These are phyloP conservation scores for Ramularia endophylla DNA, from an alignment of 2,329 filamentous ascomycete species.

Conservation along the genomic window DNA sequence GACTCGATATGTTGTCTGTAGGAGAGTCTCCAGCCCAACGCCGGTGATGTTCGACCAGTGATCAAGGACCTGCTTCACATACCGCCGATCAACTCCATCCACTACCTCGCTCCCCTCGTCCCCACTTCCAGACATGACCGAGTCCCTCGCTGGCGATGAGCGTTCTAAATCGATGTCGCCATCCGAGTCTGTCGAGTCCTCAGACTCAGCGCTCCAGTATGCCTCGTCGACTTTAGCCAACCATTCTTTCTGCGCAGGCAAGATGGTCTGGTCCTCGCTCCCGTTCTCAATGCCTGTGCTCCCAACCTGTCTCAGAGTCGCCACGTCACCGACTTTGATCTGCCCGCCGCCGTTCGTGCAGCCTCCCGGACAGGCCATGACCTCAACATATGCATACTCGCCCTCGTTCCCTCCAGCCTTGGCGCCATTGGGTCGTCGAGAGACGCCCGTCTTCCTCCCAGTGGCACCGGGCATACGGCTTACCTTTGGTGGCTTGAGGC, in stretches of 20 bases:
- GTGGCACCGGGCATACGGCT: constrained; percentile 73
- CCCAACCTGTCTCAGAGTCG: constrained; percentile 33
- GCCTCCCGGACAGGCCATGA: constrained; percentile 98
- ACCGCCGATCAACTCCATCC: constrained; percentile 54
- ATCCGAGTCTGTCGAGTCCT: constrained; percentile 9
- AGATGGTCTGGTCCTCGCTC: constrained; percentile 33
- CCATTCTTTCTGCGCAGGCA: constrained; percentile 82
- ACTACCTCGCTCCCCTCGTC: constrained; percentile 22
- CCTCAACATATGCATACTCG: constrained; percentile 91
- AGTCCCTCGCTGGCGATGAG: constrained; percentile 17
- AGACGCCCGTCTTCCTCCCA: constrained; percentile 47
- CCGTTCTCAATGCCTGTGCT: constrained; percentile 31
- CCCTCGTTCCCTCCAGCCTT: constrained; percentile 29
- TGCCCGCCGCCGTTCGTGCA: constrained; percentile 98
- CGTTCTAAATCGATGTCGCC: constrained; percentile 17
- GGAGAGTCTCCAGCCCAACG: constrained; percentile 64
- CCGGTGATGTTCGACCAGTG: constrained; percentile 72
- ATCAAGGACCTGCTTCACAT: constrained; percentile 62
- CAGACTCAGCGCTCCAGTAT: constrained; percentile 30
- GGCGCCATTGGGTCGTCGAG: constrained; percentile 29
- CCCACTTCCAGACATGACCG: constrained; percentile 24
- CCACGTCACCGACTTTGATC: constrained; percentile 79
- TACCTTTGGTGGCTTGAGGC: constrained; percentile 71
- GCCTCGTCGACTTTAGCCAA: constrained; percentile 63
- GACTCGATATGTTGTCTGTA: constrained; percentile 81